These are phyloP conservation scores for Corymbia citriodora DNA, from an alignment of 441 rosid genomes.

Conservation along the genomic window DNA sequence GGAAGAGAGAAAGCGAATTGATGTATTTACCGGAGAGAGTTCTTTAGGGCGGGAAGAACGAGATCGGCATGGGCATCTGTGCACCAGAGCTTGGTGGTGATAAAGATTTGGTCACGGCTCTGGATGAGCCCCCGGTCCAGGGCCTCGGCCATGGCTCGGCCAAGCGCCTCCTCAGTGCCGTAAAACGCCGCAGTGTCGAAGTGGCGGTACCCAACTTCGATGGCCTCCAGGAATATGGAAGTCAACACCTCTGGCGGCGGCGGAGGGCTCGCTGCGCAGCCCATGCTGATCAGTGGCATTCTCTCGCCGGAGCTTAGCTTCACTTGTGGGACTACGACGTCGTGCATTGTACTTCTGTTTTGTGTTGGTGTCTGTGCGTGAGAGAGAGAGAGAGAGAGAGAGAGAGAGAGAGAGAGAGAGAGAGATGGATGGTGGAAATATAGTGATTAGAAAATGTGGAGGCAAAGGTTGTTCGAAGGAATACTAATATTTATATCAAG, in stretches of 20 bases:
- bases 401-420: no score
- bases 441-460: neutral
- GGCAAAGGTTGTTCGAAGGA: neutral
- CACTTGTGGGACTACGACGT: neutral
- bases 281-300: neutral
- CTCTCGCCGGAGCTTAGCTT: neutral
- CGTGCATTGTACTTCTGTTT: neutral
- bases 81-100: conserved; percentile 1
- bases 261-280: neutral
- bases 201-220: neutral
- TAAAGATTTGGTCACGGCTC: neutral
- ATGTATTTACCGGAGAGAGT: neutral
- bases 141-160: neutral
- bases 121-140: neutral
- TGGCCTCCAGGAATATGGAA: neutral
- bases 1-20: neutral
- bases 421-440: neutral
- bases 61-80: neutral
- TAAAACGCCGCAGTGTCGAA: neutral
- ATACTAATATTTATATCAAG: neutral
- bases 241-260: neutral
- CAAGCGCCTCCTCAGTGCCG: neutral
- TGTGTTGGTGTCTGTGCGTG: neutral
- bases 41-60: neutral
- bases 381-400: neutral